Percentiles rank a stretch among this genome's conserved stretches.
Conservation (phyloP, 2,329 filamentous ascomycete species). For the Biscogniauxia sp. region DNA sequence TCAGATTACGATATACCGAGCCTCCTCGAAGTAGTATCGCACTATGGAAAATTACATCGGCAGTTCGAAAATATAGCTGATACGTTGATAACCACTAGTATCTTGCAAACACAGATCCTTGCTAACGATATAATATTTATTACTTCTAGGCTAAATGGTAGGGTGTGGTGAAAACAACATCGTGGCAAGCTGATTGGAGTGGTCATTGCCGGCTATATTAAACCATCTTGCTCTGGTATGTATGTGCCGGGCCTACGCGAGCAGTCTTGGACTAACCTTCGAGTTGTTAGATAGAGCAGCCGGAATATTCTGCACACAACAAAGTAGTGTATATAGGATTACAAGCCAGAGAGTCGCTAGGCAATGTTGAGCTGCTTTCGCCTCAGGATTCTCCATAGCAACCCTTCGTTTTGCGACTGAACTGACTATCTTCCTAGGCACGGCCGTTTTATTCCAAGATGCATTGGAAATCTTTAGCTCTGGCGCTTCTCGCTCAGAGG, state of each 20-base stretch:
- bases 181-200: neutral
- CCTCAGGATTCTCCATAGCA: neutral
- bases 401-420: no score
- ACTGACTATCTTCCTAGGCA: neutral
- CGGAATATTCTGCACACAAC: no score
- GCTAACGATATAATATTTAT: neutral
- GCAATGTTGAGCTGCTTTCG: neutral
- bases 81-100: no score
- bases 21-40: no score
- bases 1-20: no score
- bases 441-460: constrained; percentile 13
- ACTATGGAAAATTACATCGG: no score
- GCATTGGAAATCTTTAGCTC: constrained; percentile 19
- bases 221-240: neutral
- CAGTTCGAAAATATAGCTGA: no score
- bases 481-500: constrained; percentile 19
- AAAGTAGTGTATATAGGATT: no score
- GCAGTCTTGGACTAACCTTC: no score
- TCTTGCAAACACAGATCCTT: neutral
- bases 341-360: no score
- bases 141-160: neutral
- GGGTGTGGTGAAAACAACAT: neutral
- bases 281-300: no score
- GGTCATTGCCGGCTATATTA: neutral
- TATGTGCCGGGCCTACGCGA: no score